phyloP scores from a whole-genome alignment of 805 yeast species.

The Candida andamanensis region DNA sequence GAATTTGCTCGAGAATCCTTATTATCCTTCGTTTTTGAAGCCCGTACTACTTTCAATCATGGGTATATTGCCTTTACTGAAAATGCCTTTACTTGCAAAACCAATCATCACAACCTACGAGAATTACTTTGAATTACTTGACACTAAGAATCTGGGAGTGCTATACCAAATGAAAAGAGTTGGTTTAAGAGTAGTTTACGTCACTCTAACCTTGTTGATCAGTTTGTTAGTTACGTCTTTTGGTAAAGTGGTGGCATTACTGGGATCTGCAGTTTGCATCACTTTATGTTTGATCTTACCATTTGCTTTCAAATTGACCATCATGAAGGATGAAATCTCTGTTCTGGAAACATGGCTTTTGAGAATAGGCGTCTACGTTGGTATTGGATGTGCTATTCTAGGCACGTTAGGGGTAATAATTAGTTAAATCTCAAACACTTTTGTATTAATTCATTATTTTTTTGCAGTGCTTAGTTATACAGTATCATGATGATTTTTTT shows the following conservation, averaged over 20 bases:
- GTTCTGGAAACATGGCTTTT: constrained; percentile 4
- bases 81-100: constrained; percentile 33
- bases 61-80: constrained; percentile 37
- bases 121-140: constrained; percentile 13
- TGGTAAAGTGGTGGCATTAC: constrained; percentile 36
- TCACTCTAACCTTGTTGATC: constrained; percentile 16
- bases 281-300: constrained; percentile 38
- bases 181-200: constrained; percentile 19
- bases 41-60: constrained; percentile 26
- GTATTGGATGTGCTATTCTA: constrained; percentile 1
- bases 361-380: constrained; percentile 2
- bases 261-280: constrained; percentile 40
- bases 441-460: no score
- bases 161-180: constrained; percentile 2
- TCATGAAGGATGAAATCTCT: constrained; percentile 18
- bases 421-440: no score
- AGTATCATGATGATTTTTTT: constrained; percentile 2
- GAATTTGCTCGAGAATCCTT: constrained; percentile 58
- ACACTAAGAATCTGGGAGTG: constrained; percentile 1
- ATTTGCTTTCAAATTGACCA: constrained; percentile 26
- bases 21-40: constrained; percentile 59
- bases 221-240: constrained; percentile 33
- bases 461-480: no score
- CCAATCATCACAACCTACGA: constrained; percentile 39
- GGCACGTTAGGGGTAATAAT: constrained; percentile 5